These are phyloP conservation scores for Colletotrichum lupini DNA, from an alignment of 2,329 filamentous ascomycete genomes.

Conservation along the genomic window DNA sequence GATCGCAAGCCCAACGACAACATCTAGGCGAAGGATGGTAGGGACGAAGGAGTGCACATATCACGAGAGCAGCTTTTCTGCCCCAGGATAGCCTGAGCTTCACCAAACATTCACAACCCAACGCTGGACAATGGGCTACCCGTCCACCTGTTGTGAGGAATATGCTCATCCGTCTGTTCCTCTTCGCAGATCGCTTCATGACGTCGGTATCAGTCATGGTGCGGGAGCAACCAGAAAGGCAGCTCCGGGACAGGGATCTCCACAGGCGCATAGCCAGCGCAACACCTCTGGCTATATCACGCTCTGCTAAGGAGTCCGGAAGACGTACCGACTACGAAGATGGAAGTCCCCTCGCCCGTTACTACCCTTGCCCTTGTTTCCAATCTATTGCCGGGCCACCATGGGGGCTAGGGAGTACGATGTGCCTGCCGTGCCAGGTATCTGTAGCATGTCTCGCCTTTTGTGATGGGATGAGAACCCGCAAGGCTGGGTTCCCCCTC, in stretches of 20 bases:
- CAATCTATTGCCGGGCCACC: slow-evolving; percentile 19
- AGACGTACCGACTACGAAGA: slow-evolving; percentile 20
- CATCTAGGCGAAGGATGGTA: not conserved
- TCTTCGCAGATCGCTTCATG: slow-evolving; percentile 28
- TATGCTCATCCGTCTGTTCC: slow-evolving; percentile 14
- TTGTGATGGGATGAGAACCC: slow-evolving; percentile 16
- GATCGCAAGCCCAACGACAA: not conserved
- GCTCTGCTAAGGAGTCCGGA: slow-evolving; percentile 17
- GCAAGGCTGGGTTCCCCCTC: slow-evolving; percentile 18
- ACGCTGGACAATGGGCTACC: slow-evolving; percentile 3
- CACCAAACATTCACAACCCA: slow-evolving; percentile 14
- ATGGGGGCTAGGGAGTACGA: not conserved
- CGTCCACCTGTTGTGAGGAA: not conserved
- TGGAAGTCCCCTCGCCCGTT: slow-evolving; percentile 19
- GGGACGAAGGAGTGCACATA: slow-evolving; percentile 20
- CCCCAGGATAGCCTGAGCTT: slow-evolving; percentile 10
- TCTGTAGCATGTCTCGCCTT: slow-evolving; percentile 14
- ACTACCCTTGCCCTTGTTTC: slow-evolving; percentile 27
- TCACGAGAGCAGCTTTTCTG: slow-evolving; percentile 28
- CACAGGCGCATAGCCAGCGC: slow-evolving; percentile 29
- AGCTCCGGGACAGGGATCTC: slow-evolving; percentile 26
- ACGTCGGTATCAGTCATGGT: slow-evolving; percentile 31
- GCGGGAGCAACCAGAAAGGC: slow-evolving; percentile 26
- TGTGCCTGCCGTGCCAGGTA: not conserved
- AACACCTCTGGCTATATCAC: slow-evolving; percentile 29